phyloP scores from a whole-genome alignment of 805 yeast species.

The Yarrowia sp. region DNA sequence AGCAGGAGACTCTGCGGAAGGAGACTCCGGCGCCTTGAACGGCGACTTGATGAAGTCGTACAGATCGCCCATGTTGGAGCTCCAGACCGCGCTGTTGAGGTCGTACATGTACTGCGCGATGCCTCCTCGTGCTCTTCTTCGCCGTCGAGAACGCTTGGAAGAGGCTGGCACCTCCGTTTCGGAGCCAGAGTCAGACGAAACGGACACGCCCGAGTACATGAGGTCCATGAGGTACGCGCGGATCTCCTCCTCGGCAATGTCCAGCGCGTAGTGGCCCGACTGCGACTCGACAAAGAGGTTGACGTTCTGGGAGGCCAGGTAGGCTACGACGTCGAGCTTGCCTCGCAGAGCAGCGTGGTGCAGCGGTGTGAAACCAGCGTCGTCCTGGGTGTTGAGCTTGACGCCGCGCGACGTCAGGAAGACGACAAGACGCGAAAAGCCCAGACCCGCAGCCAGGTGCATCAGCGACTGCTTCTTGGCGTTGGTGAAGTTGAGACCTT shows the following conservation, averaged over 20 bases:
- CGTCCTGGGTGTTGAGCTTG: constrained; percentile 60
- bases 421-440: constrained; percentile 59
- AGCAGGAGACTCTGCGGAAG: background rate
- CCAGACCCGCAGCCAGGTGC: constrained; percentile 79
- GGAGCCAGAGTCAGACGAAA: constrained; percentile 29
- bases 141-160: constrained; percentile 28
- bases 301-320: constrained; percentile 64
- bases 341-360: constrained; percentile 83
- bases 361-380: constrained; percentile 80
- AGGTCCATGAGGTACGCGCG: constrained; percentile 43
- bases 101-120: constrained; percentile 28
- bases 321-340: constrained; percentile 59
- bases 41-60: constrained; percentile 20
- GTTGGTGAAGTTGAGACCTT: constrained; percentile 81
- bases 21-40: constrained; percentile 5
- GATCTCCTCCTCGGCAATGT: constrained; percentile 33
- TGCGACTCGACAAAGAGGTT: constrained; percentile 51
- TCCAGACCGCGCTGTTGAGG: constrained; percentile 27
- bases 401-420: constrained; percentile 66
- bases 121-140: constrained; percentile 19
- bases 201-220: constrained; percentile 40
- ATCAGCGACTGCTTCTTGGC: constrained; percentile 81
- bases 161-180: constrained; percentile 28
- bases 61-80: constrained; percentile 23
- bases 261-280: constrained; percentile 43